phyloP scores from a whole-genome alignment of 768 basidiomycete species.

The Suillus lakei region DNA sequence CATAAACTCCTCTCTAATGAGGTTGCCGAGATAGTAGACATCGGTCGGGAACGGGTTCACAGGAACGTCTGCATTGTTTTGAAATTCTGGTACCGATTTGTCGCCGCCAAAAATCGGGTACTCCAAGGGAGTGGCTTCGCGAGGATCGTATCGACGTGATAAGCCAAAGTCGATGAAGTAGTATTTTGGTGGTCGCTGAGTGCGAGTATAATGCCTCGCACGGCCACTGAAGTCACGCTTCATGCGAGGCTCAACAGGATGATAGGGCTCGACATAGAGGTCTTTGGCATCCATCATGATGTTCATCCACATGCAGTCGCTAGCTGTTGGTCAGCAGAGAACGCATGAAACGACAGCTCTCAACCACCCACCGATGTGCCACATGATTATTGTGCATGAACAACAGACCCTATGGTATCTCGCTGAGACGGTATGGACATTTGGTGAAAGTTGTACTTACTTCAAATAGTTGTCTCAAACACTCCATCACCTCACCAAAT shows the following conservation, averaged over 20 bases:
- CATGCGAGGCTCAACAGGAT: conserved; percentile 20
- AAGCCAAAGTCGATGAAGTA: conserved; percentile 44
- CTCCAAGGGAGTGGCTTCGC: conserved; percentile 28
- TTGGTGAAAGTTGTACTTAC: conserved; percentile 10
- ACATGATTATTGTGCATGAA: conserved; percentile 42
- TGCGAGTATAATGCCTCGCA: conserved; percentile 34
- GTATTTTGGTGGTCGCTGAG: conserved; percentile 34
- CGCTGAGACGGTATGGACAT: not conserved
- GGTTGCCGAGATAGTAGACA: conserved; percentile 48
- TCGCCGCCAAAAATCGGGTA: conserved; percentile 45
- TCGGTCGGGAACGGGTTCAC: conserved; percentile 48
- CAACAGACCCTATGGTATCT: conserved; percentile 30
- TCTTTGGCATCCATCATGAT: conserved; percentile 34
- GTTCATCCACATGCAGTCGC: conserved; percentile 34
- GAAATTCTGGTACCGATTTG: conserved; percentile 45
- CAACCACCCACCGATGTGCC: conserved; percentile 37
- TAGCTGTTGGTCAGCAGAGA: conserved; percentile 8
- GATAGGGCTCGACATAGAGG: conserved; percentile 32
- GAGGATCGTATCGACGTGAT: conserved; percentile 34
- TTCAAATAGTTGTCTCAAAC: conserved; percentile 38
- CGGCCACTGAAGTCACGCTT: conserved; percentile 23
- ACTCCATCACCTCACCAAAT: conserved; percentile 38
- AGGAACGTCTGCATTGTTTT: conserved; percentile 20
- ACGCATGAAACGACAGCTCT: conserved; percentile 7
- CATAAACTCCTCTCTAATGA: conserved; percentile 37